Evolutionary conservation across 768 basidiomycete species (phyloP).

Genomic region (Gloeostereum incarnatum): DNA sequence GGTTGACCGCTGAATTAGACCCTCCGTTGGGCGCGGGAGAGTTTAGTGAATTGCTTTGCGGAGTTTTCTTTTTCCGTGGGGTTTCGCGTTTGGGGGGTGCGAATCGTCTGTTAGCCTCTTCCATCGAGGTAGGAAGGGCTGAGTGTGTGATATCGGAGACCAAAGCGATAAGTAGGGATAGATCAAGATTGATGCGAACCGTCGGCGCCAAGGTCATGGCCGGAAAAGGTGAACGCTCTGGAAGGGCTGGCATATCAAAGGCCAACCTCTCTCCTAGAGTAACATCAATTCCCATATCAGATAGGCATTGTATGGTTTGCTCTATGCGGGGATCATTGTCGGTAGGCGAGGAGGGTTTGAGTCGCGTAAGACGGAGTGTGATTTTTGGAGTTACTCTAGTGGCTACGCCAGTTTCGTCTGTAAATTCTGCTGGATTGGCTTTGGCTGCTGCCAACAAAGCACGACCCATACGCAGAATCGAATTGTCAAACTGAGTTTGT

Average conservation of each 20-base stretch:
- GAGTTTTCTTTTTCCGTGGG: conserved; percentile 43
- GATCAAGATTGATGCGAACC: conserved; percentile 63
- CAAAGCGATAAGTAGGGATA: conserved; percentile 79
- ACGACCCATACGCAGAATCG: conserved; percentile 62
- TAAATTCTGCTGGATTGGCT: conserved; percentile 36
- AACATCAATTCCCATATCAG: conserved; percentile 56
- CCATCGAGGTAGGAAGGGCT: conserved; percentile 42
- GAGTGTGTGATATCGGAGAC: conserved; percentile 78
- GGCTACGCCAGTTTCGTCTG: conserved; percentile 16
- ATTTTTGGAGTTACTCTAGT: conserved; percentile 30
- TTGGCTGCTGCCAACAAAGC: conserved; percentile 54
- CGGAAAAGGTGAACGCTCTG: conserved; percentile 2
- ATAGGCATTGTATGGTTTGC: conserved; percentile 45
- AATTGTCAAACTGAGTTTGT: conserved; percentile 51
- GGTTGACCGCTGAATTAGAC: conserved; percentile 10
- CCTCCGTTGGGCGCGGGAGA: neutral
- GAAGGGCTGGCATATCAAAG: neutral
- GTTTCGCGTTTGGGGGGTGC: conserved; percentile 46
- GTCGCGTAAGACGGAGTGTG: conserved; percentile 61
- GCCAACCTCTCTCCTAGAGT: conserved; percentile 49
- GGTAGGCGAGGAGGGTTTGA: conserved; percentile 34
- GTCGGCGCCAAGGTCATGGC: conserved; percentile 35
- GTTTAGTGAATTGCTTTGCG: neutral
- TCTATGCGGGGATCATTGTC: conserved; percentile 46
- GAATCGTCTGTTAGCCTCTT: conserved; percentile 58